Conservation (phyloP, 768 basidiomycete genomes). For the Sistotremastrum niveocremeum region DNA sequence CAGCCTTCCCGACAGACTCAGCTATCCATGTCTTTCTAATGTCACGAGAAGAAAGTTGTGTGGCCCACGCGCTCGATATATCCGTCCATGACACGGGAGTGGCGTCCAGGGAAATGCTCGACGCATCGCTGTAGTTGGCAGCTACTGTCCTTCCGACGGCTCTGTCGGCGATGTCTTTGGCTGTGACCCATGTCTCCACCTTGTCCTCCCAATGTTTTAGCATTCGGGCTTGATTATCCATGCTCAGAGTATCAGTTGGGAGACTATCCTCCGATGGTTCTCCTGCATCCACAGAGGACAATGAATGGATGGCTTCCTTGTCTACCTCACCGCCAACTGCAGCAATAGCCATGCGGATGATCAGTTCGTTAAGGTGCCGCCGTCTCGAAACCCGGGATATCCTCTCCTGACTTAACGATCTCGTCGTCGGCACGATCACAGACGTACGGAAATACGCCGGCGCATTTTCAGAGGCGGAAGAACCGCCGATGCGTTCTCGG, state of each 20-base stretch:
- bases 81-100: slow-evolving; percentile 55
- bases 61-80: slow-evolving; percentile 53
- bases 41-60: slow-evolving; percentile 34
- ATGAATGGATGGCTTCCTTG: slow-evolving; percentile 8
- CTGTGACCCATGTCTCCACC: slow-evolving; percentile 55
- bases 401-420: slow-evolving; percentile 42
- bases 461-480: slow-evolving; percentile 13
- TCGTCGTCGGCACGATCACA: slow-evolving; percentile 48
- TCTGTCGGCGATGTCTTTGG: slow-evolving; percentile 62
- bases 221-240: slow-evolving; percentile 20
- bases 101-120: slow-evolving; percentile 35
- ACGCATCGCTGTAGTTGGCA: slow-evolving; percentile 11
- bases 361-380: slow-evolving; percentile 66
- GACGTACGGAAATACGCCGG: slow-evolving; percentile 53
- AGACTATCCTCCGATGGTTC: slow-evolving; percentile 9
- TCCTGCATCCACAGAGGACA: slow-evolving; percentile 1
- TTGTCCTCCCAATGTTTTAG: slow-evolving; percentile 57
- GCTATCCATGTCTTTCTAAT: slow-evolving; percentile 50
- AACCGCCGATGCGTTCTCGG: not conserved
- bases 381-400: slow-evolving; percentile 46
- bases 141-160: slow-evolving; percentile 54
- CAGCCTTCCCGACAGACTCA: slow-evolving; percentile 26
- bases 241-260: slow-evolving; percentile 8
- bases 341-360: slow-evolving; percentile 73
- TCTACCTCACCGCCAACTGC: slow-evolving; percentile 57